These are phyloP conservation scores for Trichoderma gamsii DNA, from an alignment of 495 filamentous ascomycete genomes.

Conservation along the genomic window DNA sequence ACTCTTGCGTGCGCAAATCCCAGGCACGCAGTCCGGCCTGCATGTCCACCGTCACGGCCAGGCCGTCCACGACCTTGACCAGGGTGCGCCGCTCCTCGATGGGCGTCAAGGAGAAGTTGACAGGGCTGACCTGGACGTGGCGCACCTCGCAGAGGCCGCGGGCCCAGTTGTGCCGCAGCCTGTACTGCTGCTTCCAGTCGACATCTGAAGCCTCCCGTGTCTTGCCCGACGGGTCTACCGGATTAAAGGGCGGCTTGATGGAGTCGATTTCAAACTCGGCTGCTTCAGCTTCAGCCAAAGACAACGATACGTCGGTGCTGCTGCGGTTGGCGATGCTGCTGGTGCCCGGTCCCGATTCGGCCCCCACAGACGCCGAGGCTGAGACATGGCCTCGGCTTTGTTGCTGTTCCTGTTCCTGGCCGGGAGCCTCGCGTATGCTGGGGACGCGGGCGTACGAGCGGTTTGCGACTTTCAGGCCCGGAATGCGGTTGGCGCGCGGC, in stretches of 20 bases:
- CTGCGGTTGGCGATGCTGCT: background rate
- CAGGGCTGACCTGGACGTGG: conserved; percentile 46
- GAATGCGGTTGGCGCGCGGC: conserved; percentile 72
- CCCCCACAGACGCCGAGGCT: background rate
- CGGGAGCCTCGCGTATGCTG: too few relatives aligned
- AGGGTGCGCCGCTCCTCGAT: conserved; percentile 40
- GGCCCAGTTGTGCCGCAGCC: conserved; percentile 86
- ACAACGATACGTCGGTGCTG: conserved; percentile 19
- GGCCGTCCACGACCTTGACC: conserved; percentile 63
- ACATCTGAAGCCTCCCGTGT: conserved; percentile 25
- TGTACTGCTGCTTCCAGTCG: conserved; percentile 86
- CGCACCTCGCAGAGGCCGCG: conserved; percentile 73
- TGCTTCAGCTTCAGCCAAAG: conserved; percentile 27
- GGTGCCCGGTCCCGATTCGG: background rate
- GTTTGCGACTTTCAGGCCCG: conserved; percentile 45
- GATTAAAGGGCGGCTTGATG: conserved; percentile 49
- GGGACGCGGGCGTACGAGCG: too few relatives aligned
- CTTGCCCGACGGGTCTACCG: conserved; percentile 42
- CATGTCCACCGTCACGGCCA: conserved; percentile 73
- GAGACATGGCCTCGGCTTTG: background rate
- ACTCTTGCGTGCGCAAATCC: conserved; percentile 56
- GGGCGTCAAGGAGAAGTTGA: conserved; percentile 7
- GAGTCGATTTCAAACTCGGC: conserved; percentile 42
- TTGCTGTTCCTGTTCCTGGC: background rate
- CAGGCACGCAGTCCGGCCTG: conserved; percentile 67